Base-by-base conservation (phyloP, 176 grass and related monocot genomes). In the Calamus simplicifolius region DNA sequence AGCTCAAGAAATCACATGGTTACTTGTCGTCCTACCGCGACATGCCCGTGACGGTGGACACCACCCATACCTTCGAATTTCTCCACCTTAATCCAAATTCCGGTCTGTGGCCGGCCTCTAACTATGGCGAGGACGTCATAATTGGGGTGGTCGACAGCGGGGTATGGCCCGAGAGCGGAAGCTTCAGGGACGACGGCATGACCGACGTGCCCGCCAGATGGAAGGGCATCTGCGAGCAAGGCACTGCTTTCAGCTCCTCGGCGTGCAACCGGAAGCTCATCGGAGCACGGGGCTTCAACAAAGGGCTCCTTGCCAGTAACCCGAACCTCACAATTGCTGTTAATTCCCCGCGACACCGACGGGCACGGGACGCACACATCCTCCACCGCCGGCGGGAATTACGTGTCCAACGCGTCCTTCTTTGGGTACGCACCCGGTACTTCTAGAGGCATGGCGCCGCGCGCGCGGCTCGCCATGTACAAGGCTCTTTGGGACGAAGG, bases 281-380 rank as follows among this genome's bases (percentile, higher is more conserved):
- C 63, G 89, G 89, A 0, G 85, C 85, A 3, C 77, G 85, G 19
- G 62, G 27, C 13, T 95, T 95, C 68, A 82, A 88, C 78, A 72
- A 70, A 61, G 84, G 78, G 27, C 13, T 81, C 17, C n/a, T 79
- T 18, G 70, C 80, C 4, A 50, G 60, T 18, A 75, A 84, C 67
- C 79, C 80, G 0, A 7, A 58, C 16, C 6, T 86, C 30, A 82
- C 38, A 3, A 59, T 90, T 60, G 58, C 57, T 51, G 80, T 75
- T 61, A 73, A 75, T 52, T 88, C 81, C 19, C 70, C 84, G 89
- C 5, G 89, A 95, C 85, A 64, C 52, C 1, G 18, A 54, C 0
- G 89, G 89, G 12, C 89, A 95, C 25, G 89, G 89, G 58, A 95
- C 85, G n/a, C 84, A 82, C 75, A 88, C 84, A 3, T 73, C 85